Conservation (phyloP, 331 rosid species). For the Telfairia occidentalis region DNA sequence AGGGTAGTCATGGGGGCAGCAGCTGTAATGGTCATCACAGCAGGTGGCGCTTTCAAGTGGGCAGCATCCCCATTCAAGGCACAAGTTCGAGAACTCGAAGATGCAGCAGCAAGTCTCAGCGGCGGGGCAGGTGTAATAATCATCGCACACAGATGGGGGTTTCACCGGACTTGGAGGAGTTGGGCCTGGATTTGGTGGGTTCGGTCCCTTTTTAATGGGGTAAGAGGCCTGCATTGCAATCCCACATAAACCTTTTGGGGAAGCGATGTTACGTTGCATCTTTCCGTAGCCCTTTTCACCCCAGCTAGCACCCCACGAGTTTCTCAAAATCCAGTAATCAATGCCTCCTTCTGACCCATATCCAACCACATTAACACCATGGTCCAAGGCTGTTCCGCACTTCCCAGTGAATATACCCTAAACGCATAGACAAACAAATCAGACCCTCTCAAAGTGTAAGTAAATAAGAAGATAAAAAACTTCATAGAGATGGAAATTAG, state of each 20-base stretch:
- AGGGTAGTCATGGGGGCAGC: constrained; percentile 84
- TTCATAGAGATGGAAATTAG: background rate
- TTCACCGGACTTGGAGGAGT: constrained; percentile 81
- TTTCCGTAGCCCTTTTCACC: constrained; percentile 70
- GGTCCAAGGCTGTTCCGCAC: constrained; percentile 80
- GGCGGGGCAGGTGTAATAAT: constrained; percentile 42
- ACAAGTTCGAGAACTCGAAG: constrained; percentile 29
- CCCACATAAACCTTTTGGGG: constrained; percentile 60
- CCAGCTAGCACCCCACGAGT: constrained; percentile 86
- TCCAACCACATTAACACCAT: constrained; percentile 82
- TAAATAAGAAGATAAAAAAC: background rate
- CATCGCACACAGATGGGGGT: constrained; percentile 76
- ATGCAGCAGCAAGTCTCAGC: constrained; percentile 73
- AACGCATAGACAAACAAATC: constrained; percentile 1
- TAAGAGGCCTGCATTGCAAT: constrained; percentile 85
- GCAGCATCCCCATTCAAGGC: constrained; percentile 90
- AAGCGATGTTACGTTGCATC: constrained; percentile 56
- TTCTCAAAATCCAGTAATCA: constrained; percentile 86
- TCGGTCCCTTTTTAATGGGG: constrained; percentile 57
- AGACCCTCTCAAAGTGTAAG: background rate
- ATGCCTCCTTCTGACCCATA: constrained; percentile 56
- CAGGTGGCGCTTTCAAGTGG: constrained; percentile 90
- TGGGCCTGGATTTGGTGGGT: constrained; percentile 92
- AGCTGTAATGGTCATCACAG: constrained; percentile 78
- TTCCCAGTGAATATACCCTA: constrained; percentile 73